These are phyloP conservation scores for Tolypocladium guangdongense DNA, from an alignment of 2,329 filamentous ascomycete genomes.

Conservation along the genomic window DNA sequence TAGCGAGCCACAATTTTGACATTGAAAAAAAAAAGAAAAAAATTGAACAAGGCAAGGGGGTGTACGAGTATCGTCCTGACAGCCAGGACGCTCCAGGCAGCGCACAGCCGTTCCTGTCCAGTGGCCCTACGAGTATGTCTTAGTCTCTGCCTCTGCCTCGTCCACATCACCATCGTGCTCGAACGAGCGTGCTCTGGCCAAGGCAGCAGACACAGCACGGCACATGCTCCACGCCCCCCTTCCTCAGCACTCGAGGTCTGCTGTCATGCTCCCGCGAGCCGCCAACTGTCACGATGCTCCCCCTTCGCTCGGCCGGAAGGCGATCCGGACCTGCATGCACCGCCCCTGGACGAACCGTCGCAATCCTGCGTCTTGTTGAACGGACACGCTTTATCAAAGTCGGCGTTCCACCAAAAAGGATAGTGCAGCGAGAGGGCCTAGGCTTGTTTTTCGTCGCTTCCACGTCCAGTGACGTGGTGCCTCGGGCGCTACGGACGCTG, in stretches of 20 bases:
- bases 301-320: not conserved
- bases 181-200: not conserved
- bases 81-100: too few relatives aligned
- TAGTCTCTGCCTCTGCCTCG: not conserved
- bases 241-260: not conserved
- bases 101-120: not conserved
- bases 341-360: not conserved
- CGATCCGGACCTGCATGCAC: not conserved
- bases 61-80: accelerated
- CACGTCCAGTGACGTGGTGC: not conserved
- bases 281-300: not conserved
- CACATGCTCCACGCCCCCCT: not conserved
- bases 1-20: too few relatives aligned
- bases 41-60: too few relatives aligned
- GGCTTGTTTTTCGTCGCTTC: not conserved
- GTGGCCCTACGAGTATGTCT: not conserved
- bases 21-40: too few relatives aligned
- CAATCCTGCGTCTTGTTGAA: not conserved
- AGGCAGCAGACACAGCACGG: not conserved
- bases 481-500: not conserved
- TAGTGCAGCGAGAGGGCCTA: not conserved
- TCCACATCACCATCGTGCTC: not conserved
- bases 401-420: not conserved
- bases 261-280: not conserved
- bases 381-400: not conserved